Evolutionary conservation across 108 stramenopile genomes (phyloP).

Genomic region (Fistulifera solaris): DNA sequence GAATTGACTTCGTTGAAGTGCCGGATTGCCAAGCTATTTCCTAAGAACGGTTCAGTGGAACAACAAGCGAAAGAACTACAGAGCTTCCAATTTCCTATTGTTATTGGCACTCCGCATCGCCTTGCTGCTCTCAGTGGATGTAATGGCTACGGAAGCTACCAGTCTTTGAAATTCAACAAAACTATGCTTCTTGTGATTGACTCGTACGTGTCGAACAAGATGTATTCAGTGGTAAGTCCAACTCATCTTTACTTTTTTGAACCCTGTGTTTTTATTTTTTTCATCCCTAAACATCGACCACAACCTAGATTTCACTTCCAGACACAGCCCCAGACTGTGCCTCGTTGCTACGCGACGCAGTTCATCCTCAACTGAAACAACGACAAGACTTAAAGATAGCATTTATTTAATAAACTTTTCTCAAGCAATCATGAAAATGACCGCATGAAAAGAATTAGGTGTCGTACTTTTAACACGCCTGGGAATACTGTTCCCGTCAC

Average conservation of each 20-base stretch:
- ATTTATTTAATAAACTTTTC: conserved; percentile 27
- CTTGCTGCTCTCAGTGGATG: conserved; percentile 27
- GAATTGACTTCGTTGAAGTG: conserved; percentile 49
- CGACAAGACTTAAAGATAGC: conserved; percentile 45
- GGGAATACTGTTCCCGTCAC: no score
- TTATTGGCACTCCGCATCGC: conserved; percentile 77
- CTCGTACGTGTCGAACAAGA: conserved; percentile 12
- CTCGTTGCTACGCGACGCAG: conserved; percentile 47
- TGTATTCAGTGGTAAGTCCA: conserved; percentile 46
- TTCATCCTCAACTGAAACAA: conserved; percentile 44
- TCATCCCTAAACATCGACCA: conserved; percentile 13
- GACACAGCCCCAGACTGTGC: conserved; percentile 66
- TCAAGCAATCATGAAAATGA: no score
- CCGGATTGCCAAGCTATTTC: conserved; percentile 71
- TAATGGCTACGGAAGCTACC: conserved; percentile 1
- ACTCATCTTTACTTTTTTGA: conserved; percentile 44
- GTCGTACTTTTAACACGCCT: no score
- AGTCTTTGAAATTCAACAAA: neutral
- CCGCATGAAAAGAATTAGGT: no score
- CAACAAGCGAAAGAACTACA: conserved; percentile 45
- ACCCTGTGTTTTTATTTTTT: conserved; percentile 55
- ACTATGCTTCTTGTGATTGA: neutral
- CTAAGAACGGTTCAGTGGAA: conserved; percentile 65
- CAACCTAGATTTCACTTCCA: conserved; percentile 30
- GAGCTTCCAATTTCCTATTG: conserved; percentile 38